Base-by-base conservation (phyloP, 1,139 yeast genomes). In the Blastobotrys serpentis region DNA sequence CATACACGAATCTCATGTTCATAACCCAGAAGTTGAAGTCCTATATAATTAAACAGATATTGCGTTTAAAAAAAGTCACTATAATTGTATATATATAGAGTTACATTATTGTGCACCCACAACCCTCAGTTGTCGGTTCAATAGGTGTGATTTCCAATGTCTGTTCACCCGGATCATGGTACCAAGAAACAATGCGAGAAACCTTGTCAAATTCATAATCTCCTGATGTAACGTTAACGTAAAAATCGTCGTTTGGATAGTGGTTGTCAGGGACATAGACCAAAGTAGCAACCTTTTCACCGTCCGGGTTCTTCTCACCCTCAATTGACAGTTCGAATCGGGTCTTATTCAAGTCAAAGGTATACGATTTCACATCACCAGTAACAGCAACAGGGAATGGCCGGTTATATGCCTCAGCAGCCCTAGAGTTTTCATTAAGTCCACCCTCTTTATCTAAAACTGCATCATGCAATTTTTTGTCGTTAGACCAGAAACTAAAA, bases 181-280 rank as follows among this genome's bases (percentile, higher is more conserved):
- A 74, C 96, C 96, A 88, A 57, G 78, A 82, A 49, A 88, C 62
- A 41, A 80, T 70, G 54, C 84, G 86, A 17, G 71, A 66, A 3
- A 70, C 64, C 8, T 72, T 72, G 56, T 82, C 78, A 53, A 75
- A 77, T 46, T 71, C 71, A 55, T 81, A 76, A 18, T 66, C 51
- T 0, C 95, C 95, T 0, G 81, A 70, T 3, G 81, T 72, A 16
- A 78, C 69, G 22, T 66, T 25, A 74, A 75, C 73, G 47, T 50
- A 56, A 19, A 68, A 55, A n/a, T 58, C 60, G 16, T 73, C 64
- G 59, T 73, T 70, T 64, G 70, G 80, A 57, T 75, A 87, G 62
- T 86, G 95, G 73, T 81, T 74, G 26, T 72, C 72, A 0, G 96
- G 96, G 18, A 86, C 65, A 60, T 74, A 84, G 1, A 88, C 77